Conservation (phyloP, 495 filamentous ascomycete genomes). For the Apodospora peruviana region DNA sequence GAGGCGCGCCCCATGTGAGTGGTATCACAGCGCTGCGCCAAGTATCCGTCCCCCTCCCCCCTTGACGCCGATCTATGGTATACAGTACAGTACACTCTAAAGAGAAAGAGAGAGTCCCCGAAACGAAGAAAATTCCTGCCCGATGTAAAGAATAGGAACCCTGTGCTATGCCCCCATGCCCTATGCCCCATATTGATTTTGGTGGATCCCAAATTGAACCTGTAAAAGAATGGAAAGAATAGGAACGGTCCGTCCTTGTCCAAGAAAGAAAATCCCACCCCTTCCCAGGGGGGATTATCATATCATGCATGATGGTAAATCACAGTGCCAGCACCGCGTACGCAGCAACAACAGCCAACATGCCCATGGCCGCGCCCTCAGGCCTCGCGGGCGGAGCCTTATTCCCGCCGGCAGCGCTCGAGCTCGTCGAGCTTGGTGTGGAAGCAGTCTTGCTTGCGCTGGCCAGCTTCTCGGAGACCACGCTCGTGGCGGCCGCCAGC, state of each 20-base stretch:
- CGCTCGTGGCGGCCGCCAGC: slow-evolving; percentile 2
- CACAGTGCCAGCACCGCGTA: slow-evolving; percentile 7
- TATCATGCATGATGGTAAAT: background rate
- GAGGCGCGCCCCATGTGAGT: no score
- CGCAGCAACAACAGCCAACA: slow-evolving; percentile 8
- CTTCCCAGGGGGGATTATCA: background rate
- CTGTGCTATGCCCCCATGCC: slow-evolving; percentile 1
- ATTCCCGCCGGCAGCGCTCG: background rate
- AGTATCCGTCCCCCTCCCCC: no score
- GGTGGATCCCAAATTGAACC: no score
- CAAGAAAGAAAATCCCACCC: background rate
- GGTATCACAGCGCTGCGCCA: no score
- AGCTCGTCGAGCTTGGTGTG: background rate
- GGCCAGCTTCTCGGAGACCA: slow-evolving; percentile 5
- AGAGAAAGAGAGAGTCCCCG: no score
- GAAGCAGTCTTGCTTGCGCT: background rate
- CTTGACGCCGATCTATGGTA: no score
- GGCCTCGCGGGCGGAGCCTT: background rate
- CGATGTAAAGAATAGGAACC: background rate
- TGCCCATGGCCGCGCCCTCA: background rate
- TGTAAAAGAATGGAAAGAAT: background rate
- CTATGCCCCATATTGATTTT: no score
- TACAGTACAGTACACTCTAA: no score
- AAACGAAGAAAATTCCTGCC: no score
- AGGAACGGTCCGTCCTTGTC: background rate